Evolutionary conservation across 345 rosid species (phyloP), one percentile per base, ranked within the genome.

Genomic region (Hirschfeldia incana): DNA sequence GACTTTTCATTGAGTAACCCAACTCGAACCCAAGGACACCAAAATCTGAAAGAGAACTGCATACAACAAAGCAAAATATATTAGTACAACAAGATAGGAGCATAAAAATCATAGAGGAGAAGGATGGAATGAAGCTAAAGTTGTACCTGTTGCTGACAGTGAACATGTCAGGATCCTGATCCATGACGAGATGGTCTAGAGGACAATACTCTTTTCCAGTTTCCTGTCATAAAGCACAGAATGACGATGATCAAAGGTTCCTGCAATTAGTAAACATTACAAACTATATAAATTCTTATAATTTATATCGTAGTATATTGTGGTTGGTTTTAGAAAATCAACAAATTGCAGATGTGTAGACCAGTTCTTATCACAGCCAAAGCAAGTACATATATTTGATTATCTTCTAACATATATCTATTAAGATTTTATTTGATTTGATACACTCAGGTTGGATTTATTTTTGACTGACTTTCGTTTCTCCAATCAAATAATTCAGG

Each of bases 1-100:
- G 94, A 60, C 82, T 92, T 88, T 92, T 90, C 97, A 92, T 92
- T 0, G 93, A 90, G 86, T 87, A 92, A 73, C 97, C 94, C 86
- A 92, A 81, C 66, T 92, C 97, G 17, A 90, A 92, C 42, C 97
- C 97, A 61, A 92, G 93, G 58, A 92, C 97, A 29, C 87, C 97
- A 71, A 92, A 92, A 78, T 92, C 97, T 7, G 94, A 92, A 53
- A 90, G 93, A 72, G 94, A 92, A 80, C 94, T 92, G 93, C 34
- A 76, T 29, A 42, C 53, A 74, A 74, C 61, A 71, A 39, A 65
- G 26, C 21, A 65, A 59, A 69, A 10, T 28, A 15, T 75, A 44
- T 75, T 33, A 65, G 64, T 10, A 55, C 71, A 60, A 17, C 7
- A 27, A 67, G 11, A 67, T 42, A 29, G 15, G 59, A 28, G 26